These are phyloP conservation scores for Aspergillus hiratsukae DNA, from an alignment of 2,329 filamentous ascomycete genomes.

Conservation along the genomic window DNA sequence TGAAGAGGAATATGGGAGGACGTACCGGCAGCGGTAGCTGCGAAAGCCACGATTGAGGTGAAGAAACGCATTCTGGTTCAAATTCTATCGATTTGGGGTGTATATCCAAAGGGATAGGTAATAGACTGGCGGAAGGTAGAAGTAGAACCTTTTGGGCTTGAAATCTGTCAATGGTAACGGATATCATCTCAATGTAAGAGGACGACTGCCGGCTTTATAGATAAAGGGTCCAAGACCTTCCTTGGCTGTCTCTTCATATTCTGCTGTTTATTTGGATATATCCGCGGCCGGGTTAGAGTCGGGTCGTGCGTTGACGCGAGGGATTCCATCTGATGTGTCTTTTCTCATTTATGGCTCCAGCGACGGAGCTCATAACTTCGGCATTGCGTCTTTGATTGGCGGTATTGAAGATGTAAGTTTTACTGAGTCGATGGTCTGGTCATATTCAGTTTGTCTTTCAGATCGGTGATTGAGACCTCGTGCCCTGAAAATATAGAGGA, in stretches of 20 bases:
- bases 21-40: constrained; percentile 26
- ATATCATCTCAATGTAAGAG: background rate
- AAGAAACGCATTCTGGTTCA: constrained; percentile 25
- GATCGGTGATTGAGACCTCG: background rate
- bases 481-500: background rate
- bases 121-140: background rate
- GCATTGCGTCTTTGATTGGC: background rate
- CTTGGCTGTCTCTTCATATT: background rate
- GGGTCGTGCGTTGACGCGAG: background rate
- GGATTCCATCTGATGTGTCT: background rate
- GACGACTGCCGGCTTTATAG: background rate
- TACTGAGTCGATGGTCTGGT: background rate
- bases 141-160: background rate
- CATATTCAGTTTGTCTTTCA: no score
- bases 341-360: background rate
- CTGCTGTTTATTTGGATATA: background rate
- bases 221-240: background rate
- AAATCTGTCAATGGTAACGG: background rate
- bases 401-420: background rate
- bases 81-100: background rate
- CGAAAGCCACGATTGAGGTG: constrained; percentile 23
- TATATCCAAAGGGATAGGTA: background rate
- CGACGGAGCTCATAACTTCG: background rate
- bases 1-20: background rate
- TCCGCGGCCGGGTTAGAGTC: background rate